phyloP scores from a whole-genome alignment of 148 eudicot species.

The Rhododendron ovatum region DNA sequence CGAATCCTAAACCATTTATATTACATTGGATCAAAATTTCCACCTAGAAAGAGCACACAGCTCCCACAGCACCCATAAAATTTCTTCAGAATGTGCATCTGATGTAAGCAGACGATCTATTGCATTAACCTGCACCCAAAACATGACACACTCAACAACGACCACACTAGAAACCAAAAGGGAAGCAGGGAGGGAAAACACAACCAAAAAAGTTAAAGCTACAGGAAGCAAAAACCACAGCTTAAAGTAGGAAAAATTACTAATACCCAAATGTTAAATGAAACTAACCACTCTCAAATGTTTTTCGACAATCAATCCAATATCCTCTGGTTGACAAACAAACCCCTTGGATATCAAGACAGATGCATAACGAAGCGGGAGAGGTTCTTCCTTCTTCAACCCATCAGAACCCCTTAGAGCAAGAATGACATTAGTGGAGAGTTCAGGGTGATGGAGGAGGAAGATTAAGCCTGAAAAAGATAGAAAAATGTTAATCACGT shows the following conservation, averaged over 20 bases:
- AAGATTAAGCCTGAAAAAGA: constrained; percentile 68
- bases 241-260: background rate
- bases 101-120: constrained; percentile 66
- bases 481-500: constrained; percentile 14
- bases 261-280: constrained; percentile 6
- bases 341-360: constrained; percentile 75
- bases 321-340: constrained; percentile 61
- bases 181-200: background rate
- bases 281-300: constrained; percentile 86
- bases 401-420: constrained; percentile 62
- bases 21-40: constrained; percentile 3
- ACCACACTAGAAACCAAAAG: background rate
- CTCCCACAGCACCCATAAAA: constrained; percentile 88
- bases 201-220: constrained; percentile 1
- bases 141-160: background rate
- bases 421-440: constrained; percentile 58
- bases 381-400: constrained; percentile 46
- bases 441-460: constrained; percentile 81
- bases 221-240: background rate
- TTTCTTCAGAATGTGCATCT: constrained; percentile 63
- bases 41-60: constrained; percentile 93
- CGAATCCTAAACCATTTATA: background rate
- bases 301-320: constrained; percentile 71
- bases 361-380: constrained; percentile 79
- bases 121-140: constrained; percentile 59